These are phyloP conservation scores for Penicillium pulvis DNA, from an alignment of 495 filamentous ascomycete genomes.

Conservation along the genomic window DNA sequence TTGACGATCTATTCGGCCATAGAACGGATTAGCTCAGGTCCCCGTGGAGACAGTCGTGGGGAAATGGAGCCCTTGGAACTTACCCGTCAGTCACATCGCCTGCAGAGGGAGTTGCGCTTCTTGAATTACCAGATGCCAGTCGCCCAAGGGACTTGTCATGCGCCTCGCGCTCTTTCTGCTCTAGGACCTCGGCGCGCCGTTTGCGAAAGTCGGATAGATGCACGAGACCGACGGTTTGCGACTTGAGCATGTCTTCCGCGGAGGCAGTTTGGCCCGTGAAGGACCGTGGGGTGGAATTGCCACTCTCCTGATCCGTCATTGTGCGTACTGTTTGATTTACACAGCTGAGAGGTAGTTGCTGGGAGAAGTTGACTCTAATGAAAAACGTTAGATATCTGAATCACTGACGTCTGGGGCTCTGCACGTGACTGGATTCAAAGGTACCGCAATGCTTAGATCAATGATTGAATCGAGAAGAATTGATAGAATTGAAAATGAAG, in stretches of 20 bases:
- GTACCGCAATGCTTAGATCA: not conserved
- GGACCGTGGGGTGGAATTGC: slow-evolving; percentile 45
- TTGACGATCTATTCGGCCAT: slow-evolving; percentile 42
- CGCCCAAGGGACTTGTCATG: slow-evolving; percentile 60
- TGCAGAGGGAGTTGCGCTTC: slow-evolving; percentile 53
- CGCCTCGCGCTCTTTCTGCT: slow-evolving; percentile 84
- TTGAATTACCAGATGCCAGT: slow-evolving; percentile 50
- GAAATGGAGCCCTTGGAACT: slow-evolving; percentile 32
- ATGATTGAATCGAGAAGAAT: not conserved
- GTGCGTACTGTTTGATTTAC: slow-evolving; percentile 2
- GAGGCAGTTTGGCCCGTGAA: slow-evolving; percentile 82
- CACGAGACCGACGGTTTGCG: slow-evolving; percentile 90
- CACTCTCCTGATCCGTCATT: slow-evolving; percentile 43
- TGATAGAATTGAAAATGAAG: not conserved
- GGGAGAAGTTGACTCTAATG: not conserved
- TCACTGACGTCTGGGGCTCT: slow-evolving; percentile 21
- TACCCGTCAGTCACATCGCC: slow-evolving; percentile 57
- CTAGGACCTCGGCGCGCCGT: slow-evolving; percentile 88
- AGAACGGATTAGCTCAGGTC: slow-evolving; percentile 33
- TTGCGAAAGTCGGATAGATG: slow-evolving; percentile 95
- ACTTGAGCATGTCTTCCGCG: slow-evolving; percentile 87
- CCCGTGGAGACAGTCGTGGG: not conserved
- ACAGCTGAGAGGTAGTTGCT: not conserved
- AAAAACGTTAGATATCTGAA: slow-evolving; percentile 2
- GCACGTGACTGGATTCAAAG: slow-evolving; percentile 23